Conservation (phyloP, 129 eudicot species). For the Flaveria robusta region DNA sequence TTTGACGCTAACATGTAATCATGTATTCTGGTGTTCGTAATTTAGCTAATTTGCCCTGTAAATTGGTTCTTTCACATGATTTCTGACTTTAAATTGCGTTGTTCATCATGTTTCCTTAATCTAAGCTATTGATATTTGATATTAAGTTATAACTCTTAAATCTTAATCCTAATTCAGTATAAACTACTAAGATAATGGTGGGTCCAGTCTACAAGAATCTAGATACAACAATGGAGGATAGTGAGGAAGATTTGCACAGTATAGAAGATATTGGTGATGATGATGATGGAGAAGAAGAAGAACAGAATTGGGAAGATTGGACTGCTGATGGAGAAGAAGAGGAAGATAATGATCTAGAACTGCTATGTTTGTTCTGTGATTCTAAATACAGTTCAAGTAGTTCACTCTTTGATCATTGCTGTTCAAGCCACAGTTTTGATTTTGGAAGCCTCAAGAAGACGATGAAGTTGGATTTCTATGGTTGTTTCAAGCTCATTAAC, state of each 20-base stretch:
- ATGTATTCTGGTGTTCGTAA: too few relatives aligned
- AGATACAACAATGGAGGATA: constrained; percentile 23
- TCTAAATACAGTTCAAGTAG: constrained; percentile 36
- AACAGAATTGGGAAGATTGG: constrained; percentile 90
- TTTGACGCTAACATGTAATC: neutral
- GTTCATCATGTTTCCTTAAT: neutral
- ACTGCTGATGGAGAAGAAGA: constrained; percentile 54
- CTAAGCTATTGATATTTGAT: neutral
- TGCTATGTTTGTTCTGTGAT: constrained; percentile 80
- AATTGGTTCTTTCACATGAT: too few relatives aligned
- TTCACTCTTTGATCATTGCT: constrained; percentile 64
- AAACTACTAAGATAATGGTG: constrained; percentile 35
- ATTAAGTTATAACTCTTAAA: neutral
- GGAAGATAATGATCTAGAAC: constrained; percentile 42
- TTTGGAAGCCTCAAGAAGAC: constrained; percentile 49
- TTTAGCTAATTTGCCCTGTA: too few relatives aligned
- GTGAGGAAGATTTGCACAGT: constrained; percentile 26
- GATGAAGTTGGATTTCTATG: constrained; percentile 64
- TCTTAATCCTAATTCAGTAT: neutral
- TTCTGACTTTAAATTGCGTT: too few relatives aligned
- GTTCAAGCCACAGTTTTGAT: constrained; percentile 50
- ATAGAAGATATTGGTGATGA: constrained; percentile 36
- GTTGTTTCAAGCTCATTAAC: constrained; percentile 77
- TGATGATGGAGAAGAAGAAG: constrained; percentile 39
- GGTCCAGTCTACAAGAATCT: constrained; percentile 34